A percentile compares a stretch with the other conserved stretches of the same genome.
phyloP scores from a whole-genome alignment of 257 asterid species.

The Knoxia roxburghii region DNA sequence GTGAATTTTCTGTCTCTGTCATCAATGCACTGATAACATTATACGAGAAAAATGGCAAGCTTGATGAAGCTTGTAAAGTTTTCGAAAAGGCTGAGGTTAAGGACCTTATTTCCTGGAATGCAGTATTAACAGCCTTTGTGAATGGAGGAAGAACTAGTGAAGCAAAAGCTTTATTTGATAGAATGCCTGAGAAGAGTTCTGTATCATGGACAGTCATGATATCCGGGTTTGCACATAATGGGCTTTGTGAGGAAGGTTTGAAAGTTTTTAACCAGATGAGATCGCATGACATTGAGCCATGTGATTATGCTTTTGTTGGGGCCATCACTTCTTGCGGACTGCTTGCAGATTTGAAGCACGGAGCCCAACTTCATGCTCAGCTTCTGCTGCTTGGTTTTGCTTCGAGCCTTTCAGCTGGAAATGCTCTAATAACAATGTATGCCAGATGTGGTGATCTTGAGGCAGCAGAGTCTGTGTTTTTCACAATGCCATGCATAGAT shows the following conservation, averaged over 20 bases:
- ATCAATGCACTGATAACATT: constrained; percentile 11
- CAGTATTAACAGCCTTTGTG: constrained; percentile 4
- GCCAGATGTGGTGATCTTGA: constrained; percentile 16
- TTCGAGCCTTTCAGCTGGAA: constrained; percentile 17
- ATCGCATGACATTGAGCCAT: constrained; percentile 4
- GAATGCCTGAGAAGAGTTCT: constrained; percentile 12
- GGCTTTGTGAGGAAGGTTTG: constrained; percentile 16
- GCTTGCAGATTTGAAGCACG: constrained; percentile 16
- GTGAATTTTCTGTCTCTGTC: constrained; percentile 11
- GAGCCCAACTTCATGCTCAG: constrained; percentile 15
- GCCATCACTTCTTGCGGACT: constrained; percentile 10
- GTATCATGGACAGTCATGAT: constrained; percentile 13
- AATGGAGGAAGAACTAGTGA: not conserved
- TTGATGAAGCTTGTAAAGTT: constrained; percentile 9
- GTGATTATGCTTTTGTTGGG: constrained; percentile 13
- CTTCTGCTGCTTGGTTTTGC: constrained; percentile 11
- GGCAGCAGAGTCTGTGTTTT: constrained; percentile 8
- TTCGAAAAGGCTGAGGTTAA: constrained; percentile 11
- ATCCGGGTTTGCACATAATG: constrained; percentile 5
- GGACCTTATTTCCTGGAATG: constrained; percentile 15
- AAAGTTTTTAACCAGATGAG: constrained; percentile 12
- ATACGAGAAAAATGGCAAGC: constrained; percentile 11
- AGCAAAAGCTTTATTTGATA: constrained; percentile 7
- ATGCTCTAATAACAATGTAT: constrained; percentile 14
- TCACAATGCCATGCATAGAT: constrained; percentile 10